Base-by-base conservation (phyloP, 2,329 filamentous ascomycete species). In the Triangularia verruculosa region DNA sequence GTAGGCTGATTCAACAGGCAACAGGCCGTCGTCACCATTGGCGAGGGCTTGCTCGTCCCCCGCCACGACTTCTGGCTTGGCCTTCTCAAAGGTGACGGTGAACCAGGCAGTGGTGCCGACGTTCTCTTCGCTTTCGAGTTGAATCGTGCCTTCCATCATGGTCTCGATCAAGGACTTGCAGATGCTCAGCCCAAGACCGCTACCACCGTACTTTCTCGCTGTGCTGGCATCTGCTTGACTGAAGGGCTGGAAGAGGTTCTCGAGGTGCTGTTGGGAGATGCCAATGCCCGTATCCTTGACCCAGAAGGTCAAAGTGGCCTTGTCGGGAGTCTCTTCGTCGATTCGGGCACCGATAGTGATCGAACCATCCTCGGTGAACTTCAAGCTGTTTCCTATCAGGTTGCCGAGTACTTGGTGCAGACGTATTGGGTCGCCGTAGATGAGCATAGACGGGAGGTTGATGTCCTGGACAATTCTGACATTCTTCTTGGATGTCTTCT, bases 151-250 rank as follows among this genome's bases (percentile, higher is more conserved):
- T 66, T 91, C 88, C 85, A 97, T 93, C 77, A 96, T 93, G 20
- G 91, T 92, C 77, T 97, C 91, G 66, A 97, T 93, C 52, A 97
- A 87, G 0, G 91, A 93, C 77, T 97, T 97, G 83, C 93, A 97
- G 68, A 97, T 97, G 72, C 91, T 96, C 52, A 97, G 82, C 1
- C 93, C 93, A 2, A 97, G 86, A 24, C 93, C 93, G 69, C 92
- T 97, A 52, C 93, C 93, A 47, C 93, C 93, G 70, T 97, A 97
- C 73, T 93, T 95, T 59, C 93, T 84, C 61, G 93, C 92, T 2
- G 93, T 96, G 70, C 91, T 95, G 56, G 89, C 90, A 76, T 97
- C 93, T 1, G 94, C 93, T 76, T 97, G 93, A 61, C 91, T 94
- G 73, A 97, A 97, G 0, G 93, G 93, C 70, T 92, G 86, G 83